phyloP scores from a whole-genome alignment of 306 rosid species.

The Geum urbanum region DNA sequence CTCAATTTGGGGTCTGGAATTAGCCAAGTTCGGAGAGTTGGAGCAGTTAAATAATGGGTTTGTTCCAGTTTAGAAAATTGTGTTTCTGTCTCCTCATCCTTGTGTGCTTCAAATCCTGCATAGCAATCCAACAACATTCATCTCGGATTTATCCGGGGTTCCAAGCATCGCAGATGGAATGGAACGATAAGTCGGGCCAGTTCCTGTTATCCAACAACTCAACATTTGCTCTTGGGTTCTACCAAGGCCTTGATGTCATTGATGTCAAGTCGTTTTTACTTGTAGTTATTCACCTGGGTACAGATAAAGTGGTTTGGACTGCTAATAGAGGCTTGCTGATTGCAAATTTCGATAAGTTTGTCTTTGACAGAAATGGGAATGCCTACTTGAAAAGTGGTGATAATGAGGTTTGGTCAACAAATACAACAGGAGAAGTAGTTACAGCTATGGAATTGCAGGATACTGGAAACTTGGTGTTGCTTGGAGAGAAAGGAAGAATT shows the following conservation, averaged over 20 bases:
- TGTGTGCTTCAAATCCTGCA: slow-evolving; percentile 14
- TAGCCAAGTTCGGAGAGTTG: neutral
- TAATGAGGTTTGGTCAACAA: slow-evolving; percentile 36
- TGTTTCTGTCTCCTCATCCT: slow-evolving; percentile 13
- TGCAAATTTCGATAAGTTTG: slow-evolving; percentile 30
- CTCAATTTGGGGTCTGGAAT: neutral
- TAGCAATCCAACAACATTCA: slow-evolving; percentile 20
- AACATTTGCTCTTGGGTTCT: slow-evolving; percentile 29
- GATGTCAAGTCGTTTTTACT: slow-evolving; percentile 25
- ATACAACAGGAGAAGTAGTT: slow-evolving; percentile 33
- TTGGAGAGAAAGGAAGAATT: slow-evolving; percentile 25
- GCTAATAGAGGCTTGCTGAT: slow-evolving; percentile 41
- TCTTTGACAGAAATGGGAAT: slow-evolving; percentile 38
- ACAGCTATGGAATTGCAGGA: slow-evolving; percentile 38
- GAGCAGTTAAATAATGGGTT: slow-evolving; percentile 16
- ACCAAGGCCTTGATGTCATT: slow-evolving; percentile 14
- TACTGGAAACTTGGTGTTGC: slow-evolving; percentile 52
- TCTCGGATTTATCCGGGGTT: slow-evolving; percentile 33
- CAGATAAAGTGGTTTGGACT: slow-evolving; percentile 41
- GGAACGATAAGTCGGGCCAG: slow-evolving; percentile 16
- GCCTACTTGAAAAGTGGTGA: slow-evolving; percentile 22
- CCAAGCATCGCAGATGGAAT: slow-evolving; percentile 25
- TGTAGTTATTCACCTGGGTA: slow-evolving; percentile 23
- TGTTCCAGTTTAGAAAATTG: neutral
- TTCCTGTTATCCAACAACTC: slow-evolving; percentile 34